These are phyloP conservation scores for Globisporangium nunn DNA, from an alignment of 352 stramenopile species.

Conservation along the genomic window DNA sequence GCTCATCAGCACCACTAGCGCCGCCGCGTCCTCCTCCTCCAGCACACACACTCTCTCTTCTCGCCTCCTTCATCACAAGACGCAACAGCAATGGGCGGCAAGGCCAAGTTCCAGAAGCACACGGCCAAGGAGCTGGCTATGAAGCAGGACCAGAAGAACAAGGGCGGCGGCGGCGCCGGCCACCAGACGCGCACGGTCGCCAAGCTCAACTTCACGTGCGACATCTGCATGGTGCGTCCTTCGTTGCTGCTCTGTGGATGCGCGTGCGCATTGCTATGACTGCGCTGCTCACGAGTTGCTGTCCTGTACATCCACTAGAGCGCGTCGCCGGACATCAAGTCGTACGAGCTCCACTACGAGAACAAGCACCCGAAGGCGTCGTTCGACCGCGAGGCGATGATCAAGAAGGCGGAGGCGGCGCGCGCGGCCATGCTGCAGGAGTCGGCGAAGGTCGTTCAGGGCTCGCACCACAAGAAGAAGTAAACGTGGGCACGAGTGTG, in stretches of 20 bases:
- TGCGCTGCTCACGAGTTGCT: background rate
- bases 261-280: too few species aligned
- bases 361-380: slow-evolving; percentile 52
- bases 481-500: slow-evolving; percentile 6
- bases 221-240: slow-evolving; percentile 53
- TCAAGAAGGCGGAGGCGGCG: slow-evolving; percentile 41
- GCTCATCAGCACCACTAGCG: background rate
- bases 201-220: slow-evolving; percentile 66
- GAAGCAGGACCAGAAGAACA: slow-evolving; percentile 44
- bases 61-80: background rate
- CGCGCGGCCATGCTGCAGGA: slow-evolving; percentile 26
- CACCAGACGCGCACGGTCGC: slow-evolving; percentile 25
- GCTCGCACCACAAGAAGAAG: slow-evolving; percentile 49
- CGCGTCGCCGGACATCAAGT: slow-evolving; percentile 56
- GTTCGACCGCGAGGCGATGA: slow-evolving; percentile 45
- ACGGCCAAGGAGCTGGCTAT: slow-evolving; percentile 56
- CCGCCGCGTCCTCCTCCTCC: background rate
- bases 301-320: slow-evolving; percentile 19
- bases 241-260: background rate
- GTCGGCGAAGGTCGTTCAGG: slow-evolving; percentile 15
- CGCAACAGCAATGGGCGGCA: slow-evolving; percentile 40
- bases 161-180: slow-evolving; percentile 43
- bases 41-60: background rate
- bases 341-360: slow-evolving; percentile 44
- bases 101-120: slow-evolving; percentile 77